Evolutionary conservation across 192 early-diverging fungal species (phyloP), one percentile per base, ranked within the genome.

Genomic region (Umbelopsis sp.): DNA sequence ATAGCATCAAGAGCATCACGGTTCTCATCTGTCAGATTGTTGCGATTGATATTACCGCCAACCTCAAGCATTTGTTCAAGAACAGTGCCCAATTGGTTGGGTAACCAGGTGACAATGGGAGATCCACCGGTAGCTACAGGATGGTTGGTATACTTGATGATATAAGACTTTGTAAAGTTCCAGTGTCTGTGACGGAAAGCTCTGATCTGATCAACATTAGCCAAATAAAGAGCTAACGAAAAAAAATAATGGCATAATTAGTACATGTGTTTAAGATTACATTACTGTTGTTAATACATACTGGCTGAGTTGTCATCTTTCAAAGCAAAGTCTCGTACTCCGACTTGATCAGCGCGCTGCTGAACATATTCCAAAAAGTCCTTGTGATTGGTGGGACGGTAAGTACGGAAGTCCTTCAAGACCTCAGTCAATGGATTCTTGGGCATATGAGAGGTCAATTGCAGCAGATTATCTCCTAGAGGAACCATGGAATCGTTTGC

Each of bases 401-500:
- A 93, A 22, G 84, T 81, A 33, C 88, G 74, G 76, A 95, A 95
- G 48, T 95, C 90, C 37, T 84, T 83, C 66, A 93, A 71, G 16
- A 91, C 87, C 33, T 87, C 87, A 0, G 93, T 94, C 53, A 96
- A 80, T 0, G 93, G 86, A 75, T 95, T 94, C 16, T 85, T 81
- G 33, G 93, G 95, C 85, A 94, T 94, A 53, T 80, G 74, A 21
- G 82, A 79, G 8, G 94, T 92, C 52, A 97, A 81, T 82, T 93
- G 91, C 61, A 97, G 81, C 51, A 97, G 72, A 69, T 97, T 95
- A 49, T 94, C 94, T 55, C 86, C 87, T 46, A 91, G 85, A n/a
- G 94, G 94, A 58, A 95, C 87, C 71, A 95, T 93, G 12, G 87
- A 89, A 58, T 94, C 93, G 79, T 94, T 95, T 67, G 93, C 92